Evolutionary conservation across 2,329 filamentous ascomycete species (phyloP).

Genomic region (Thermothelomyces thermophilus): DNA sequence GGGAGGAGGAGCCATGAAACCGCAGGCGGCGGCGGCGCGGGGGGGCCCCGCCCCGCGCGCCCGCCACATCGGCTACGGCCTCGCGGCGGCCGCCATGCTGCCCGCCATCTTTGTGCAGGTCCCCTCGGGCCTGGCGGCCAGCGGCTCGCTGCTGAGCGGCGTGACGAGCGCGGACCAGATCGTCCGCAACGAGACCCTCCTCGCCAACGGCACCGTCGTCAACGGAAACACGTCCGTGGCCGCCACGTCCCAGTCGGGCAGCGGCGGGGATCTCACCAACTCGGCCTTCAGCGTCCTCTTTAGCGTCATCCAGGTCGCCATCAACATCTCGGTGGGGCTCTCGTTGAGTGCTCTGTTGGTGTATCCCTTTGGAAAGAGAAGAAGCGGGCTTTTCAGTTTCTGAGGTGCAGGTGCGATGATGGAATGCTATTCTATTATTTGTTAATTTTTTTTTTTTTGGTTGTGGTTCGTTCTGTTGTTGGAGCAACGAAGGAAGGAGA

Average conservation of each 20-base stretch:
- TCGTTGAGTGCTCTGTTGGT: slow-evolving; percentile 50
- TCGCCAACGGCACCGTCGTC: slow-evolving; percentile 23
- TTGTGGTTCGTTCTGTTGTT: too few relatives aligned
- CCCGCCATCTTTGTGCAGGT: slow-evolving; percentile 77
- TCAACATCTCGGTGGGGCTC: slow-evolving; percentile 55
- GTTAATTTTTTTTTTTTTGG: too few relatives aligned
- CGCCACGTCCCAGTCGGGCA: background rate
- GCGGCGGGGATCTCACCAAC: slow-evolving; percentile 31
- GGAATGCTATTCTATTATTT: background rate
- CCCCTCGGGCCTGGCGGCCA: slow-evolving; percentile 54
- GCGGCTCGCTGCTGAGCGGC: slow-evolving; percentile 52
- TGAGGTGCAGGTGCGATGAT: slow-evolving; percentile 24
- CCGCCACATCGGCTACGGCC: slow-evolving; percentile 59
- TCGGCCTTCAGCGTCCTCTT: slow-evolving; percentile 49
- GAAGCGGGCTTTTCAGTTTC: slow-evolving; percentile 52
- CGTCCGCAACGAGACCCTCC: slow-evolving; percentile 37
- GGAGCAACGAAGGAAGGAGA: too few relatives aligned
- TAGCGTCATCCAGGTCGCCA: slow-evolving; percentile 55
- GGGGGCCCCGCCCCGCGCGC: slow-evolving; percentile 26
- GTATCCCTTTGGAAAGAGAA: slow-evolving; percentile 51
- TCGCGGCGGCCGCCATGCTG: slow-evolving; percentile 78
- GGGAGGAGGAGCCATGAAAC: slow-evolving; percentile 12
- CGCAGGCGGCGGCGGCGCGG: too few relatives aligned
- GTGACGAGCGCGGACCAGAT: slow-evolving; percentile 51
- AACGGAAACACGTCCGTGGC: slow-evolving; percentile 20